Percentiles rank a stretch among this genome's conserved stretches.
These are phyloP conservation scores for Protomyces macrosporus DNA, from an alignment of 1,139 yeast species.

Conservation along the genomic window DNA sequence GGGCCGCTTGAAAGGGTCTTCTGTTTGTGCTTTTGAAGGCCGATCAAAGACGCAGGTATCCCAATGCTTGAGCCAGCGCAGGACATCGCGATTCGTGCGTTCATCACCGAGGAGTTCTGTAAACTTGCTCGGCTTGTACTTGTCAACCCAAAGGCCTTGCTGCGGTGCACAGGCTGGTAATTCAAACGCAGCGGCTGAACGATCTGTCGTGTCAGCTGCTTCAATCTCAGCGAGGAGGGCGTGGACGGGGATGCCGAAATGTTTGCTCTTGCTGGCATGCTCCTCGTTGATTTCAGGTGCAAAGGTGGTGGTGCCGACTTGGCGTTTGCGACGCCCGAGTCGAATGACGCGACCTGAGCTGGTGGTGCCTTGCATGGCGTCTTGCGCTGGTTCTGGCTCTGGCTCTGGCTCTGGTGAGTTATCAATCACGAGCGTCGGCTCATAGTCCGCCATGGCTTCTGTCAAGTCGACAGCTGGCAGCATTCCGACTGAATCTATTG, in stretches of 20 bases:
- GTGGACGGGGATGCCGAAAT: slow-evolving; percentile 15
- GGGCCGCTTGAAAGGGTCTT: slow-evolving; percentile 69
- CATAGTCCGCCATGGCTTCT: not conserved
- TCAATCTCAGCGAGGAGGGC: slow-evolving; percentile 1
- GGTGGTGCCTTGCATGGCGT: slow-evolving; percentile 1
- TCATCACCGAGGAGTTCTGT: slow-evolving; percentile 79
- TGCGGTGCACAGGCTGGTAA: not conserved
- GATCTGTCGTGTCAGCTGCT: not conserved
- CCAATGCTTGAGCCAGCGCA: slow-evolving; percentile 84
- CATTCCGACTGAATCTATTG: too few species aligned
- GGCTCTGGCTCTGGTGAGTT: not conserved
- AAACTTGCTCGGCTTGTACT: slow-evolving; percentile 71
- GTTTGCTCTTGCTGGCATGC: slow-evolving; percentile 16
- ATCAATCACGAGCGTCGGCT: not conserved
- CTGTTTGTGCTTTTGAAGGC: not conserved
- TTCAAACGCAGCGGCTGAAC: not conserved
- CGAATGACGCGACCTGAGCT: slow-evolving; percentile 4
- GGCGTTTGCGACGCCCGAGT: slow-evolving; percentile 1
- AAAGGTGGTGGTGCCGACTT: not conserved
- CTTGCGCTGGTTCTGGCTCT: not conserved
- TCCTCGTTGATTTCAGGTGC: slow-evolving; percentile 1
- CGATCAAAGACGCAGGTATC: slow-evolving; percentile 58
- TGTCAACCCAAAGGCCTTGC: slow-evolving; percentile 53
- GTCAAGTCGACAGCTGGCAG: not conserved
- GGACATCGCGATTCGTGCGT: slow-evolving; percentile 59